phyloP scores from a whole-genome alignment of 495 filamentous ascomycete genomes.

The Penicillium chermesinum region DNA sequence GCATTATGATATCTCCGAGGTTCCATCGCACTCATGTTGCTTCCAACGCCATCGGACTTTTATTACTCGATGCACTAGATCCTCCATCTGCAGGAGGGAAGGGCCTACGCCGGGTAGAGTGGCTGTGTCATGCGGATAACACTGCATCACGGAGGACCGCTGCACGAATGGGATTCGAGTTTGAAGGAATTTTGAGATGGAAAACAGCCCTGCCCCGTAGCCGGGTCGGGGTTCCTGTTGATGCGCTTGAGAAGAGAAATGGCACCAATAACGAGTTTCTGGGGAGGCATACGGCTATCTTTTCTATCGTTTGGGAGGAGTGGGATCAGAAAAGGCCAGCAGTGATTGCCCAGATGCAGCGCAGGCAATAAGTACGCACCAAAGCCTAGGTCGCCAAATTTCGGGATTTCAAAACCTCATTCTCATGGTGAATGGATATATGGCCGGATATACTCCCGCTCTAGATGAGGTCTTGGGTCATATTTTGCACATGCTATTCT shows the following conservation, averaged over 20 bases:
- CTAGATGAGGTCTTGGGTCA: too few species aligned
- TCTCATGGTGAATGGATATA: too few species aligned
- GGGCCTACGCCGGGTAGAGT: constrained; percentile 27
- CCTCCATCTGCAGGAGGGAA: constrained; percentile 16
- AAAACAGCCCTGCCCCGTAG: constrained; percentile 16
- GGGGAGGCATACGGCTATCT: constrained; percentile 10
- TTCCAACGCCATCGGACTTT: constrained; percentile 25
- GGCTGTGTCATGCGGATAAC: constrained; percentile 22
- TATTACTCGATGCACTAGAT: constrained; percentile 26
- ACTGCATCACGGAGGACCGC: constrained; percentile 16
- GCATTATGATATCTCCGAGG: constrained; percentile 20
- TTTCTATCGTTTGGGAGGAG: constrained; percentile 13
- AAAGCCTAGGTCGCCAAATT: too few species aligned
- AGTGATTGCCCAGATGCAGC: constrained; percentile 8
- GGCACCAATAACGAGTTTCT: constrained; percentile 5
- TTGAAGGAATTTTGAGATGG: constrained; percentile 26
- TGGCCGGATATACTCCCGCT: too few species aligned
- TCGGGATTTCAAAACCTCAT: too few species aligned
- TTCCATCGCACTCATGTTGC: constrained; percentile 30
- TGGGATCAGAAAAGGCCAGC: constrained; percentile 9
- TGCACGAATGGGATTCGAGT: constrained; percentile 23
- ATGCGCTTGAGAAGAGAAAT: constrained; percentile 10
- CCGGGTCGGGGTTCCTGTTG: not conserved
- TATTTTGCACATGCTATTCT: too few species aligned
- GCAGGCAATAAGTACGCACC: too few species aligned